Evolutionary conservation across 2,329 filamentous ascomycete genomes (phyloP).

Genomic region (Aspergillus candidus): DNA sequence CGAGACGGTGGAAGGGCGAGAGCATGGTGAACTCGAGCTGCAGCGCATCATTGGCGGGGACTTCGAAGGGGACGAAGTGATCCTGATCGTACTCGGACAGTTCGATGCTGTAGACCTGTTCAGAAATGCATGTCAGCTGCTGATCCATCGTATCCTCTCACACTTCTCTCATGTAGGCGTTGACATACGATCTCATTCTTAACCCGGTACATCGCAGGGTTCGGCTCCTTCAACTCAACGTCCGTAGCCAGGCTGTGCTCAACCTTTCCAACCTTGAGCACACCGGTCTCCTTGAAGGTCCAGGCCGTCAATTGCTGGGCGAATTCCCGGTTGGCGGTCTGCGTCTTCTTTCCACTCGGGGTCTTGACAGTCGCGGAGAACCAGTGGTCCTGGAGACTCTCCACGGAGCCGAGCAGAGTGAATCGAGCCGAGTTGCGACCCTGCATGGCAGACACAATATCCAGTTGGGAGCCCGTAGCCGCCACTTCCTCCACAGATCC

Average conservation of each 20-base stretch:
- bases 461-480: slow-evolving; percentile 75
- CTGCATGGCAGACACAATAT: slow-evolving; percentile 79
- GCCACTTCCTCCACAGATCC: slow-evolving; percentile 73
- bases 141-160: neutral
- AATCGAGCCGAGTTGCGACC: slow-evolving; percentile 90
- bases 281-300: slow-evolving; percentile 91
- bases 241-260: slow-evolving; percentile 62
- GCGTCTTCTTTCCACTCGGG: slow-evolving; percentile 49
- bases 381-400: slow-evolving; percentile 84
- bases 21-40: slow-evolving; percentile 99
- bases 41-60: slow-evolving; percentile 64
- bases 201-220: slow-evolving; percentile 86
- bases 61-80: slow-evolving; percentile 66
- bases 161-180: neutral
- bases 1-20: slow-evolving; percentile 88
- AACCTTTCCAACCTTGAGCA: slow-evolving; percentile 75
- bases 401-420: slow-evolving; percentile 75
- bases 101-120: slow-evolving; percentile 76
- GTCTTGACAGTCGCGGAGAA: slow-evolving; percentile 71
- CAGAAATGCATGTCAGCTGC: slow-evolving; percentile 21
- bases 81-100: slow-evolving; percentile 77
- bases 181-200: slow-evolving; percentile 90
- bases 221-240: slow-evolving; percentile 49
- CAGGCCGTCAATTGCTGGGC: slow-evolving; percentile 81
- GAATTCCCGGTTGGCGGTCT: slow-evolving; percentile 77